phyloP scores from a whole-genome alignment of 108 stramenopile genomes.

The Cyclostephanos tholiformis region DNA sequence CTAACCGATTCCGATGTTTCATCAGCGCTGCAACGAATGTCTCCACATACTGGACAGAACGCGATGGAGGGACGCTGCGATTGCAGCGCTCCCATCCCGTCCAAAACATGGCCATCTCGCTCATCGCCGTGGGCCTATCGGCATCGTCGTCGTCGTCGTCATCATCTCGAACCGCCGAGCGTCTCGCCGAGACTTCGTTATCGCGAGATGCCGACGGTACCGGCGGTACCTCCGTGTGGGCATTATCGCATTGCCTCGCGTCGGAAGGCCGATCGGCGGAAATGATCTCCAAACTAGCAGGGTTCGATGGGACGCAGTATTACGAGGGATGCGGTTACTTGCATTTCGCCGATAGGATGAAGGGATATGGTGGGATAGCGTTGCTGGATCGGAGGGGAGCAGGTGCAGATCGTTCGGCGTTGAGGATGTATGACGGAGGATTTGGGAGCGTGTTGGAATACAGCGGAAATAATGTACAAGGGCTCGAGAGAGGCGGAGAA shows the following conservation, averaged over 20 bases:
- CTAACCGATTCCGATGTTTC: neutral
- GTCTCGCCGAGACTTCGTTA: constrained; percentile 56
- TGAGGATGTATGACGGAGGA: constrained; percentile 72
- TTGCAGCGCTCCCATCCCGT: constrained; percentile 62
- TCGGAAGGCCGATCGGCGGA: constrained; percentile 78
- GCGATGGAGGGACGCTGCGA: constrained; percentile 51
- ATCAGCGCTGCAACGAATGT: constrained; percentile 66
- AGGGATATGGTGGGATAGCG: constrained; percentile 77
- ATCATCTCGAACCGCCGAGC: constrained; percentile 58
- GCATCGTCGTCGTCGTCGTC: constrained; percentile 54
- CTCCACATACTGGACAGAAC: constrained; percentile 81
- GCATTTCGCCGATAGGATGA: constrained; percentile 69
- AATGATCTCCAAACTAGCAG: constrained; percentile 75
- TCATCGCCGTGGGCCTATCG: constrained; percentile 76
- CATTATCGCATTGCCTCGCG: constrained; percentile 67
- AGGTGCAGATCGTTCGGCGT: constrained; percentile 63
- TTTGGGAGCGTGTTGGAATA: constrained; percentile 68
- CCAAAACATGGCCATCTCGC: constrained; percentile 61
- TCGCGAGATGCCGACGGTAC: constrained; percentile 54
- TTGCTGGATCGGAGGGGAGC: constrained; percentile 74
- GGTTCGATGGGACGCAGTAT: constrained; percentile 63
- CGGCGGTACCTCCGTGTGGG: constrained; percentile 72
- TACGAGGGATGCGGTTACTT: constrained; percentile 74
- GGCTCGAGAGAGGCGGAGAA: constrained; percentile 39
- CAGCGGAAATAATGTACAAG: constrained; percentile 60